phyloP scores from a whole-genome alignment of 2,329 filamentous ascomycete genomes.

The Penicillium psychrosexuale region DNA sequence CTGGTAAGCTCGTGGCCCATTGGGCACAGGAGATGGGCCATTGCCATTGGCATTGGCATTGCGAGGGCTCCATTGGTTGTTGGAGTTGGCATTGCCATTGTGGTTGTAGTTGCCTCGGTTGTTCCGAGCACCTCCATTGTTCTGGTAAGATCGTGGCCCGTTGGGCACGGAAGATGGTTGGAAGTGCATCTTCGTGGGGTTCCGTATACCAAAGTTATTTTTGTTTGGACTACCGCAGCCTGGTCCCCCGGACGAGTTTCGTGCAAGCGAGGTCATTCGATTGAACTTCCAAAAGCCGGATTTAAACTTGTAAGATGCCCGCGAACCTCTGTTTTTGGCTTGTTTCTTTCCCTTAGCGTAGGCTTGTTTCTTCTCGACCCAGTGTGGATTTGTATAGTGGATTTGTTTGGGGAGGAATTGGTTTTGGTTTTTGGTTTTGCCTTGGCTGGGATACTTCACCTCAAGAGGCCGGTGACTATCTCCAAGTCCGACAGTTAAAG shows the following conservation, averaged over 20 bases:
- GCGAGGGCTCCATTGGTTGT: too few species aligned
- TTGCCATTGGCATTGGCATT: too few species aligned
- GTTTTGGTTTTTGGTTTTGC: not conserved
- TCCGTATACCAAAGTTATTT: not conserved
- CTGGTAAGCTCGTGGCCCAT: too few species aligned
- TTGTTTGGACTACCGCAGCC: slow-evolving; percentile 1
- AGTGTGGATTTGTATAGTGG: not conserved
- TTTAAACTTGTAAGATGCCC: slow-evolving; percentile 20
- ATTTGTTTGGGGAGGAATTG: slow-evolving; percentile 3
- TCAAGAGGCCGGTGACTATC: slow-evolving; percentile 13
- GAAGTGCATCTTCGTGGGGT: not conserved
- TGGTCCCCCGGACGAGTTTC: not conserved
- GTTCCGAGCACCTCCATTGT: not conserved
- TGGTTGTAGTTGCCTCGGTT: not conserved
- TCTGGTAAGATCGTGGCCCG: not conserved
- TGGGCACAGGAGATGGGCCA: too few species aligned
- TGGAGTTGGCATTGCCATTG: not conserved
- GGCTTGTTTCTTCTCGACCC: not conserved
- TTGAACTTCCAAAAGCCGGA: slow-evolving; percentile 15
- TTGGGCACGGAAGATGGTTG: not conserved
- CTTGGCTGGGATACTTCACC: slow-evolving; percentile 7
- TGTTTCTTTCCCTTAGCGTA: not conserved
- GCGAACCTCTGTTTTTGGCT: slow-evolving; percentile 8
- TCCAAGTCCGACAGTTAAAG: slow-evolving; percentile 19
- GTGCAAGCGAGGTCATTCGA: slow-evolving; percentile 11